Evolutionary conservation across 495 filamentous ascomycete genomes (phyloP), one percentile per base, ranked within the genome.

Genomic region (Tetracladium setigerum): DNA sequence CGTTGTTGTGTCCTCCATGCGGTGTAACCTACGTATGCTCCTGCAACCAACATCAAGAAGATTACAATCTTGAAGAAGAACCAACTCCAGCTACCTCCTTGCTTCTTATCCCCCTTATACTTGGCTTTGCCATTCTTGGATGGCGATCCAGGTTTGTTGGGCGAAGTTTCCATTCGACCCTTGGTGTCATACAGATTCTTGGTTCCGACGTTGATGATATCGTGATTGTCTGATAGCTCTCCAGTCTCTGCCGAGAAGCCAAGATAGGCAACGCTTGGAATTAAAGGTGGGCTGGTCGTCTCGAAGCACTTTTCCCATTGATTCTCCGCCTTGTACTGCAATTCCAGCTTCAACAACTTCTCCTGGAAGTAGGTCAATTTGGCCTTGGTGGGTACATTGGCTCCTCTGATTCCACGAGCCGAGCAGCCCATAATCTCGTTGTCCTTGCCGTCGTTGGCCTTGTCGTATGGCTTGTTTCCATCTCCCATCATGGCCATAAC

Each of bases 401-500:
- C 78, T 50, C 83, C 81, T 39, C 94, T 82, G 45, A 99, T 81
- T 53, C 94, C 92, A 50, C 94, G 79, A 44, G 91, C 89, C 33
- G 94, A 95, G 69, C 94, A 99, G 49, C 94, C 94, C 19, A 87
- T 89, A 36, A 95, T 67, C 63, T 99, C 92, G 54, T 85, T 90
- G 32, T 79, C 78, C 72, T 96, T 96, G 53, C 94, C 94, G 62
- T 99, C 94, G 56, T 91, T 90, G 53, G 81, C 83, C 66, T 96
- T 87, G 67, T 96, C 88, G 67, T 99, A 99, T 15, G 73, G 68
- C 24, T 84, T 95, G 62, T 86, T 68, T 27, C 92, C 89, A 64
- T 99, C 92, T 15, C 78, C 92, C 60, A 95, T 73, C 92, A 97
- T 96, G 41, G 94, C 94, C 89, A 96, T 95, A 56, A 99, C 85